Conservation (phyloP, 352 stramenopile genomes). For the Plasmopara muralis region DNA sequence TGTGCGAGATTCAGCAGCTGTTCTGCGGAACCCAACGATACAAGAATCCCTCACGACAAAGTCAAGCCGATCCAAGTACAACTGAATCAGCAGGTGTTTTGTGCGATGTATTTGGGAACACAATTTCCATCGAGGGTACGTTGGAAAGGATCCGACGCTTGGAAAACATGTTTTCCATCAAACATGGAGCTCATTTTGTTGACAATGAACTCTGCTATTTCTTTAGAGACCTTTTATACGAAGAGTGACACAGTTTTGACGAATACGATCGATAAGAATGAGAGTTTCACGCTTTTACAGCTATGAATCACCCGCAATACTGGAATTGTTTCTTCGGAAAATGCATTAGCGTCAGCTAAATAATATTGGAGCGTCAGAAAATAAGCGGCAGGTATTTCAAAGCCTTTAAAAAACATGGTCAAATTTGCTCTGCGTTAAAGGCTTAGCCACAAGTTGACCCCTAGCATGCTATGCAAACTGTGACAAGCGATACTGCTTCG, state of each 20-base stretch:
- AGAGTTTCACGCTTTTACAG: too few species aligned
- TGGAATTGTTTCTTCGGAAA: too few species aligned
- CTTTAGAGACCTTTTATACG: constrained; percentile 57
- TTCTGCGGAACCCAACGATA: constrained; percentile 18
- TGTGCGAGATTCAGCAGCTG: constrained; percentile 34
- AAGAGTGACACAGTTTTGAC: background rate
- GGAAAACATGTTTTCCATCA: constrained; percentile 45
- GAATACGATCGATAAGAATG: too few species aligned
- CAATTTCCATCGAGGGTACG: constrained; percentile 36
- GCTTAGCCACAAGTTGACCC: too few species aligned
- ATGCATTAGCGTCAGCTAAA: too few species aligned
- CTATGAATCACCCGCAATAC: too few species aligned
- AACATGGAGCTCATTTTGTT: constrained; percentile 28
- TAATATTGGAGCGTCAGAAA: too few species aligned
- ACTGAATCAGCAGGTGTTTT: constrained; percentile 1
- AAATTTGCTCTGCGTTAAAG: too few species aligned
- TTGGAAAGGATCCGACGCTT: constrained; percentile 40
- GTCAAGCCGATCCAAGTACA: background rate
- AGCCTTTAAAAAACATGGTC: too few species aligned
- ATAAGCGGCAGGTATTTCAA: too few species aligned
- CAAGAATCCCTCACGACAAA: background rate
- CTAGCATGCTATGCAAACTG: too few species aligned
- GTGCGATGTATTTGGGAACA: constrained; percentile 42
- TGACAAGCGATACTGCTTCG: too few species aligned
- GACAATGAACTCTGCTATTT: constrained; percentile 71